A percentile compares a stretch with the other conserved stretches of the same genome.
Conservation (phyloP, 2,329 filamentous ascomycete species). For the Fusarium gaditjirri region DNA sequence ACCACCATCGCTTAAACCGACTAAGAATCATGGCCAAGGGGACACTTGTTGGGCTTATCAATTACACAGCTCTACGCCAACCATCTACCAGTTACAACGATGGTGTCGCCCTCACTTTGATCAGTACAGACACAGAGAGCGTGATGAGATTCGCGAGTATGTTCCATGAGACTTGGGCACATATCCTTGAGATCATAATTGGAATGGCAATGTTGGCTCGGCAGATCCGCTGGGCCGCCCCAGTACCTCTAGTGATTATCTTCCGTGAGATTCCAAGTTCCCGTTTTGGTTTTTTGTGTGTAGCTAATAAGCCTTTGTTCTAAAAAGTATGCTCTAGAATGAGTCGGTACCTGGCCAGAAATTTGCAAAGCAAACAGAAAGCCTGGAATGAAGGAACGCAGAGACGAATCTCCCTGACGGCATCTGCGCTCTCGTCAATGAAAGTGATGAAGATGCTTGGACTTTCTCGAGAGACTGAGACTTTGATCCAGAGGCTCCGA, state of each 20-base stretch:
- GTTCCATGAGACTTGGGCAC: not conserved
- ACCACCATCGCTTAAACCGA: not conserved
- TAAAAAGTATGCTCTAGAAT: not conserved
- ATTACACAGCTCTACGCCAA: not conserved
- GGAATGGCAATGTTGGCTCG: not conserved
- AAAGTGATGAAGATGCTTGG: not conserved
- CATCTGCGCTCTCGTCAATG: not conserved
- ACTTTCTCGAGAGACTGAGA: not conserved
- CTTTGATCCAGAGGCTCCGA: not conserved
- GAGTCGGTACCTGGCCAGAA: not conserved
- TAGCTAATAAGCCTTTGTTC: accelerated
- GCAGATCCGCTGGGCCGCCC: not conserved
- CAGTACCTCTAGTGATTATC: not conserved
- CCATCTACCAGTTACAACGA: not conserved
- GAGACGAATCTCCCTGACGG: not conserved
- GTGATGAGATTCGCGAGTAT: not conserved
- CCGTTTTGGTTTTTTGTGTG: accelerated
- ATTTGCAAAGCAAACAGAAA: not conserved
- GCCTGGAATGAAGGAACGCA: not conserved
- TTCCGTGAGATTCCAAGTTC: not conserved
- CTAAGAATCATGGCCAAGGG: not conserved
- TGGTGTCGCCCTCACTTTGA: not conserved
- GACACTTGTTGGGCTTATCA: not conserved
- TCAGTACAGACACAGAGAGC: not conserved
- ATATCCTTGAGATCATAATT: not conserved